Evolutionary conservation across 352 stramenopile genomes (phyloP).

Genomic region (Phytophthora colocasiae): DNA sequence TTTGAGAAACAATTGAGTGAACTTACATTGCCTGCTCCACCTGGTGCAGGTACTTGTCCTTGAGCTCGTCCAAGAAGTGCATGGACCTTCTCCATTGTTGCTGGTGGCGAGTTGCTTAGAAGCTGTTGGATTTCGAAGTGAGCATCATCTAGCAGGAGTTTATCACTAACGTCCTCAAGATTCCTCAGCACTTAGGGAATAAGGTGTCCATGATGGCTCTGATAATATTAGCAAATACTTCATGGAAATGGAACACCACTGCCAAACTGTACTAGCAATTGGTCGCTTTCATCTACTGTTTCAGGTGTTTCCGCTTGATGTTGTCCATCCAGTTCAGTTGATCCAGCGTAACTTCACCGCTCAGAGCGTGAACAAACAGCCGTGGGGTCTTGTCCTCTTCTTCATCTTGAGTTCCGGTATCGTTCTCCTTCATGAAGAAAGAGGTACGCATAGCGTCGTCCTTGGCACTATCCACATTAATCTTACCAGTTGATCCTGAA

Average conservation of each 20-base stretch:
- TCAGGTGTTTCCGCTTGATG: slow-evolving; percentile 76
- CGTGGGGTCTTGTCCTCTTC: slow-evolving; percentile 22
- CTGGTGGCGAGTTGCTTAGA: slow-evolving; percentile 8
- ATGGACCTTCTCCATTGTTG: slow-evolving; percentile 45
- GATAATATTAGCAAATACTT: slow-evolving; percentile 34
- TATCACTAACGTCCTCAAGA: too few relatives aligned
- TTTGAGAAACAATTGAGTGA: neutral
- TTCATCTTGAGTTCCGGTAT: slow-evolving; percentile 7
- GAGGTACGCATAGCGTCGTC: slow-evolving; percentile 76
- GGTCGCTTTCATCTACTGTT: slow-evolving; percentile 27
- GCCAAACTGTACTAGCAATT: neutral
- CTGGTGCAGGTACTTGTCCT: slow-evolving; percentile 68
- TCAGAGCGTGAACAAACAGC: slow-evolving; percentile 59
- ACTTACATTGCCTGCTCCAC: slow-evolving; percentile 64
- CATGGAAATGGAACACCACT: slow-evolving; percentile 14
- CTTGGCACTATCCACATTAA: slow-evolving; percentile 78
- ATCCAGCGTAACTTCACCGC: slow-evolving; percentile 49
- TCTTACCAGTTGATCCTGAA: slow-evolving; percentile 58
- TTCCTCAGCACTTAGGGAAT: too few relatives aligned
- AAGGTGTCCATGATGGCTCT: too few relatives aligned
- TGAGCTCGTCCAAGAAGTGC: slow-evolving; percentile 58
- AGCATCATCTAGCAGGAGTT: neutral
- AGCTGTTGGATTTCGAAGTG: slow-evolving; percentile 30
- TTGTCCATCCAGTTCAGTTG: slow-evolving; percentile 87
- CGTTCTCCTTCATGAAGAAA: slow-evolving; percentile 67